phyloP scores from a whole-genome alignment of 208 protist genomes.

The Strigomonas culicis region DNA sequence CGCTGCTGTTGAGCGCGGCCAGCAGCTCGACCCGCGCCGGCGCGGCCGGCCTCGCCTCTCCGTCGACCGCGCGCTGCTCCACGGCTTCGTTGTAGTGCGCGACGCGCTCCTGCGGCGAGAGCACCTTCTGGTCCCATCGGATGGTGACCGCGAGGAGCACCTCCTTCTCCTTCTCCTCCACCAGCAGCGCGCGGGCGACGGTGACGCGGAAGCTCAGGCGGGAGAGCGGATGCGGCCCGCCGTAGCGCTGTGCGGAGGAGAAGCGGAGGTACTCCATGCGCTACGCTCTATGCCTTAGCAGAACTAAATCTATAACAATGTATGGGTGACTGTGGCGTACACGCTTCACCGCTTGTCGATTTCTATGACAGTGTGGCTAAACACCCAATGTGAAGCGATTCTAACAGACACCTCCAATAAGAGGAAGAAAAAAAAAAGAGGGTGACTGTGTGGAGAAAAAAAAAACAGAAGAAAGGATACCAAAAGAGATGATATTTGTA shows the following conservation, averaged over 20 bases:
- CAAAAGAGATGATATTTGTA: neutral
- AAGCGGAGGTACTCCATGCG: slow-evolving; percentile 62
- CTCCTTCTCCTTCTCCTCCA: slow-evolving; percentile 58
- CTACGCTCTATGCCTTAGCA: neutral
- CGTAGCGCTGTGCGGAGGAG: slow-evolving; percentile 52
- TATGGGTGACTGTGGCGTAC: neutral
- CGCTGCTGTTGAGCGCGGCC: slow-evolving; percentile 18
- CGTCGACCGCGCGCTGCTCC: neutral
- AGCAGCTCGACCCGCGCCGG: slow-evolving; percentile 11
- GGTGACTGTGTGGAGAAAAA: neutral
- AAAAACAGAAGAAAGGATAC: slow-evolving; percentile 4
- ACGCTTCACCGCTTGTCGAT: neutral
- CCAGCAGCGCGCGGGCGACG: slow-evolving; percentile 55
- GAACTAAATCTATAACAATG: slow-evolving; percentile 2
- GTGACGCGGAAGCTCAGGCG: slow-evolving; percentile 52
- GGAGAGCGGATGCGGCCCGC: slow-evolving; percentile 35
- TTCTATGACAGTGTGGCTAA: neutral
- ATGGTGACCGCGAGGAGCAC: slow-evolving; percentile 36
- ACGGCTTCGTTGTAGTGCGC: slow-evolving; percentile 23
- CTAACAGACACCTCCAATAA: neutral
- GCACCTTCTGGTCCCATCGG: slow-evolving; percentile 62
- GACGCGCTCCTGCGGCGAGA: slow-evolving; percentile 51
- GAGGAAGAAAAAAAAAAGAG: neutral
- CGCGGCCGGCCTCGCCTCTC: neutral
- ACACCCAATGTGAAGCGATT: neutral